A percentile compares a stretch with the other conserved stretches of the same genome.
phyloP scores from a whole-genome alignment of 768 basidiomycete species.

The Coprinopsis sp. region DNA sequence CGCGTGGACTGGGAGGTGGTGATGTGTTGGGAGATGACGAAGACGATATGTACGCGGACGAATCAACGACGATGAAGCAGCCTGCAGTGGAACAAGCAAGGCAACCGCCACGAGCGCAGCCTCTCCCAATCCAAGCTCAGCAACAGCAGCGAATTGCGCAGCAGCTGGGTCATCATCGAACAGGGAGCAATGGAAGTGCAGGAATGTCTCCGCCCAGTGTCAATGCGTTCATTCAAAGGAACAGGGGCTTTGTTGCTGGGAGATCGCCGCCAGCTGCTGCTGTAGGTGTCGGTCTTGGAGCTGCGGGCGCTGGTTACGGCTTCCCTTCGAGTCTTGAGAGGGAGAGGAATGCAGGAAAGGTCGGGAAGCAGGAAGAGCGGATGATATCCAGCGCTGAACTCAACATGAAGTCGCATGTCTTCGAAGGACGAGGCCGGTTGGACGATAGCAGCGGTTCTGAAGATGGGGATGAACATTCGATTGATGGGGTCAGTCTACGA shows the following conservation, averaged over 20 bases:
- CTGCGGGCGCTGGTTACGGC: no score
- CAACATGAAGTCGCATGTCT: conserved; percentile 37
- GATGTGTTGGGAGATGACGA: no score
- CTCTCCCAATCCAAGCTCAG: neutral
- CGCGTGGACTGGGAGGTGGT: conserved; percentile 6
- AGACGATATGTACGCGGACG: conserved; percentile 4
- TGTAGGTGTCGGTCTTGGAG: no score
- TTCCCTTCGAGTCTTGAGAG: no score
- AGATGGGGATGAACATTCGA: conserved; percentile 10
- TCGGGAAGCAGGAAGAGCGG: conserved; percentile 14
- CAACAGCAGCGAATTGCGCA: neutral
- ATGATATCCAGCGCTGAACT: conserved; percentile 37
- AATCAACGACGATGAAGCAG: no score
- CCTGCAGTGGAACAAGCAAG: neutral
- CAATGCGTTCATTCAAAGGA: neutral
- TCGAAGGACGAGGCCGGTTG: conserved; percentile 23
- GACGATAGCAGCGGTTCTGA: conserved; percentile 9
- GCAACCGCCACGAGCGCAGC: neutral
- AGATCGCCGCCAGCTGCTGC: conserved; percentile 3
- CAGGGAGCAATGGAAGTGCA: neutral
- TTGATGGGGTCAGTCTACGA: conserved; percentile 2
- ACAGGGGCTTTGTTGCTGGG: conserved; percentile 2
- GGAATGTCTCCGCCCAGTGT: neutral
- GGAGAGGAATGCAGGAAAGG: no score
- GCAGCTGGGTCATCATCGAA: neutral